Evolutionary conservation across 768 basidiomycete species (phyloP).

Genomic region (Lactifluus volemus): DNA sequence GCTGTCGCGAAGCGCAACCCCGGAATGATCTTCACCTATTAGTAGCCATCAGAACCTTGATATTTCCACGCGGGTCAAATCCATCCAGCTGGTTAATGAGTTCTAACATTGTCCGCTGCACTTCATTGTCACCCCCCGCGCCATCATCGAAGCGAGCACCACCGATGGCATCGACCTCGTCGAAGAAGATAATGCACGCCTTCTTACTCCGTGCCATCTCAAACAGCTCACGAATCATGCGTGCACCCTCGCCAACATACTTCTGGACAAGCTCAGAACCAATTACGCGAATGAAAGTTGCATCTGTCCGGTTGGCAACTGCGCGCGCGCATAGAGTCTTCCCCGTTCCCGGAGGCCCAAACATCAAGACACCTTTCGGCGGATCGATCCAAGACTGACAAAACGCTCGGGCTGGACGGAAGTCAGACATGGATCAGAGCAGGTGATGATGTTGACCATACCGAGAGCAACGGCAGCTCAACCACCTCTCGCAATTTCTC

Average conservation of each 20-base stretch:
- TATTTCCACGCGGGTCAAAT: constrained; percentile 98
- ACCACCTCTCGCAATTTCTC: constrained; percentile 98
- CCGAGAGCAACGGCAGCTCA: constrained; percentile 89
- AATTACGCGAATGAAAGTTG: constrained; percentile 98
- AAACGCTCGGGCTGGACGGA: constrained; percentile 90
- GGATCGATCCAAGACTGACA: constrained; percentile 96
- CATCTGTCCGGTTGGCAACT: constrained; percentile 96
- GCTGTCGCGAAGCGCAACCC: not conserved
- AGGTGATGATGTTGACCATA: constrained; percentile 32
- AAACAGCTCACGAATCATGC: constrained; percentile 98
- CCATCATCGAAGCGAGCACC: constrained; percentile 98
- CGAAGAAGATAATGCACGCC: constrained; percentile 99
- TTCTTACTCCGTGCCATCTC: constrained; percentile 99
- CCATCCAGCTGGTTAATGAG: constrained; percentile 98
- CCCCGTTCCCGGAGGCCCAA: constrained; percentile 95
- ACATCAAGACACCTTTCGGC: constrained; percentile 94
- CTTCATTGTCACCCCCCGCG: constrained; percentile 97
- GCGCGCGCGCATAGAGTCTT: constrained; percentile 98
- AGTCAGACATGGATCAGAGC: not conserved
- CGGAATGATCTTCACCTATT: constrained; percentile 57
- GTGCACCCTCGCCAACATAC: constrained; percentile 97
- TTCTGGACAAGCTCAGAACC: constrained; percentile 99
- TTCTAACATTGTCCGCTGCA: constrained; percentile 98
- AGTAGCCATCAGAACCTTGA: constrained; percentile 99
- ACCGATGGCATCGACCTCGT: constrained; percentile 97